A percentile compares a stretch with the other conserved stretches of the same genome.
These are phyloP conservation scores for Vanrija sp. DNA, from an alignment of 1,284 basidiomycete genomes.

Conservation along the genomic window DNA sequence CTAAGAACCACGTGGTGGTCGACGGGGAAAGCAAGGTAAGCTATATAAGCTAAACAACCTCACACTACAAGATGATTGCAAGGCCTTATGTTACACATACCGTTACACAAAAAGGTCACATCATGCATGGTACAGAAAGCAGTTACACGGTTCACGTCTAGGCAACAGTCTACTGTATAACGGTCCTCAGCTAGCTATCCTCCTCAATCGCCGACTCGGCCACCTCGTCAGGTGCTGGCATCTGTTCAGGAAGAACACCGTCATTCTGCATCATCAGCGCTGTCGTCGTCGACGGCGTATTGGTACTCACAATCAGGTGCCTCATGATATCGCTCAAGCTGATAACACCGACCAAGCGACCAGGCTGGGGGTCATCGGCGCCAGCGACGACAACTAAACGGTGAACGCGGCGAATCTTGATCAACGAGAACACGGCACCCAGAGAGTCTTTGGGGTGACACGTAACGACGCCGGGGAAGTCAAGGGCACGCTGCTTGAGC, in stretches of 20 bases:
- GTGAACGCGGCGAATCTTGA: slow-evolving; percentile 90
- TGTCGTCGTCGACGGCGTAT: background rate
- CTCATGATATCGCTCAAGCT: slow-evolving; percentile 85
- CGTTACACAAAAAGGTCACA: too few species aligned
- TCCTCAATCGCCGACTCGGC: slow-evolving; percentile 8
- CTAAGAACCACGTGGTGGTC: slow-evolving; percentile 5
- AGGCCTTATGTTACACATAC: too few species aligned
- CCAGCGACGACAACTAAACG: slow-evolving; percentile 80
- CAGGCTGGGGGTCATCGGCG: slow-evolving; percentile 51
- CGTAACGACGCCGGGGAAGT: slow-evolving; percentile 94
- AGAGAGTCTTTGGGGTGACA: slow-evolving; percentile 91
- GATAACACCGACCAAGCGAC: slow-evolving; percentile 80
- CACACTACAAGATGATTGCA: too few species aligned
- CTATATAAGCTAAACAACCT: too few species aligned
- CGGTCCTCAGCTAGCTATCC: background rate
- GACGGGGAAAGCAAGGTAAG: too few species aligned
- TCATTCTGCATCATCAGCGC: slow-evolving; percentile 1
- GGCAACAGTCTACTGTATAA: background rate
- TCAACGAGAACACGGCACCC: slow-evolving; percentile 85
- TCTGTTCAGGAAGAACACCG: background rate
- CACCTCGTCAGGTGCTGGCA: slow-evolving; percentile 7
- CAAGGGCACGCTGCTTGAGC: slow-evolving; percentile 80
- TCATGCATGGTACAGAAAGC: too few species aligned
- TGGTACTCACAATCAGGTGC: slow-evolving; percentile 62
- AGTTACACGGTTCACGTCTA: slow-evolving; percentile 1